These are phyloP conservation scores for Neofusicoccum laricinum DNA, from an alignment of 2,329 filamentous ascomycete genomes.

Conservation along the genomic window DNA sequence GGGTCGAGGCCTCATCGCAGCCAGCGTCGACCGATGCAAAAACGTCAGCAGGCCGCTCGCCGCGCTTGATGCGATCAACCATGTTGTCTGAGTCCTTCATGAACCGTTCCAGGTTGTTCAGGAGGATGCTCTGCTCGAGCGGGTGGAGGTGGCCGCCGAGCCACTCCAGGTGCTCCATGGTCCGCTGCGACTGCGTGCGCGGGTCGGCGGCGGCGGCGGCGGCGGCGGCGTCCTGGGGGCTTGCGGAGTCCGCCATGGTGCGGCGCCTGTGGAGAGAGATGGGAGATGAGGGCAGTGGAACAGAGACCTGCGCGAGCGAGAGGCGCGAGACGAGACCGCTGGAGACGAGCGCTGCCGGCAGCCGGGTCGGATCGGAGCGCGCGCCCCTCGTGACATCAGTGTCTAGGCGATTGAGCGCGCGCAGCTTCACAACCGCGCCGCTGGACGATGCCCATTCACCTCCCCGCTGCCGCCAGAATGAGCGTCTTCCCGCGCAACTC, in stretches of 20 bases:
- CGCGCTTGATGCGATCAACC: conserved; percentile 11
- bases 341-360: background rate
- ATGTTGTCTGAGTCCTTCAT: conserved; percentile 10
- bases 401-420: background rate
- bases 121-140: conserved; percentile 13
- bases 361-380: conserved; percentile 6
- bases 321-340: background rate
- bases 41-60: conserved; percentile 14
- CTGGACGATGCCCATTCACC: background rate
- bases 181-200: background rate
- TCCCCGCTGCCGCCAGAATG: background rate
- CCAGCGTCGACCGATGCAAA: background rate
- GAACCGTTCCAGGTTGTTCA: conserved; percentile 15
- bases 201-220: background rate
- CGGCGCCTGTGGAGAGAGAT: background rate
- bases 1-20: background rate
- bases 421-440: background rate
- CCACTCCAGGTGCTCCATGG: conserved; percentile 15
- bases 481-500: conserved; percentile 41
- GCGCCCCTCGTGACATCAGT: background rate
- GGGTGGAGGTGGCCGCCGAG: conserved; percentile 7
- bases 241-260: conserved; percentile 8
- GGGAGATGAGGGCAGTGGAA: background rate
- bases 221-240: background rate
- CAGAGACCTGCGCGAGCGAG: background rate